Base-by-base conservation (phyloP, 2,329 filamentous ascomycete genomes). In the Emericellopsis atlantica region DNA sequence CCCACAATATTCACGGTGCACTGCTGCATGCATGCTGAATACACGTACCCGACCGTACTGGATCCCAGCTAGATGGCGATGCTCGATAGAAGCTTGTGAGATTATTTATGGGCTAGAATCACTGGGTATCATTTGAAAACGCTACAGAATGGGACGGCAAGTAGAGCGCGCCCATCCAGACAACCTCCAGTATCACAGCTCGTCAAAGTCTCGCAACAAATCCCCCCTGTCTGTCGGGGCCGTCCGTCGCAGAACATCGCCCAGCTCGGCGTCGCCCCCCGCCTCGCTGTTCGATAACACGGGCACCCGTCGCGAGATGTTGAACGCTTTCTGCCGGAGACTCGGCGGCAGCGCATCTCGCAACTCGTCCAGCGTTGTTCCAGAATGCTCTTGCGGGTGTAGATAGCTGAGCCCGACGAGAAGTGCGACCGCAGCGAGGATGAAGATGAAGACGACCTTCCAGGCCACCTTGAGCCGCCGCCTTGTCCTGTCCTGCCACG, bases 401-500 rank as follows among this genome's bases (percentile, higher is more conserved):
- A 12, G 3, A 21, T 37, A 22, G 12, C 21, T 37, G 36, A 37
- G 21, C 8, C 53, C 51, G 26, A 60, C 46, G 29, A 68, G 55
- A 21, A 74, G 48, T 7, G 74, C 55, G 4, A 71, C 45, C 15
- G 75, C 44, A 3, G 74, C 48, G 31, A 81, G 64, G 5, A 63
- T 54, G 29, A 70, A 44, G 8, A 66, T 54, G 18, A 63, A 72
- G 44, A 71, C 72, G 45, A 77, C 66, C 32, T 76, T 67, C 78
- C 80, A 85, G 37, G 82, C 61, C 16, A 73, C 67, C 48, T 72
- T 75, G 46, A 85, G 61, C 39, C 79, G 70, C 53, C 64, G 68
- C 45, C 76, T 65, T n/a, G 78, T 83, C 50, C 67, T 75, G 51
- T 82, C 77, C 58, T 84, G 75, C 69, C 79, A 81, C 50, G 78